Base-by-base conservation (phyloP, 2,329 filamentous ascomycete genomes). In the Aureobasidium musti region DNA sequence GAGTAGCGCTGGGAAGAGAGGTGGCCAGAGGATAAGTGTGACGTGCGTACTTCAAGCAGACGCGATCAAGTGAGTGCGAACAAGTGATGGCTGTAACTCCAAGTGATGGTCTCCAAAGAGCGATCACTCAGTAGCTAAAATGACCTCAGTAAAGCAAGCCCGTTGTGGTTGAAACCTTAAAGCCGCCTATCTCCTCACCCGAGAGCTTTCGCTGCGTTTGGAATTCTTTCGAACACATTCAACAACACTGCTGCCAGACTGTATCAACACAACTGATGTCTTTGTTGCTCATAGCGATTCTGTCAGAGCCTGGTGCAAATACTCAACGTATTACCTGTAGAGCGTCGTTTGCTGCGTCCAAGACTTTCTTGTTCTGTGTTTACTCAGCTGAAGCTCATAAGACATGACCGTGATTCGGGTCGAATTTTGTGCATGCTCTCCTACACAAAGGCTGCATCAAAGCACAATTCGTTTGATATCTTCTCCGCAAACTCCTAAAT, bases 401-500 rank as follows among this genome's bases (percentile, higher is more conserved):
- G n/a, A 47, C 43, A 47, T 3, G n/a, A 47, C n/a, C 4, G 43
- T 21, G n/a, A 47, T 11, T 23, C 43, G 21, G n/a, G 21, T 11
- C 14, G n/a, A 23, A 47, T 13, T 47, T 47, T 5, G 43, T 23
- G 2, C 43, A 47, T 47, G 43, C 43, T 47, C 43, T n/a, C 17
- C 26, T 30, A 30, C 49, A 52, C 28, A 47, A 4, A n/a, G 21
- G 43, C 21, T 23, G 43, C 43, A 23, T 23, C n/a, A 47, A n/a
- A n/a, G 43, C 43, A 47, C 43, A 21, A 21, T 23, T 21, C 4
- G 3, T 39, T 39, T 39, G 35, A 39, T 17, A 50, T 50, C 47
- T 53, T 53, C 50, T 53, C 50, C 50, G 19, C 50, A 53, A 53
- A 35, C 17, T n/a, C 23, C 14, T 35, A 35, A 49, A 47, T 41